Base-by-base conservation (phyloP, 805 yeast genomes). In the Kregervanrija pseudodelftensis region DNA sequence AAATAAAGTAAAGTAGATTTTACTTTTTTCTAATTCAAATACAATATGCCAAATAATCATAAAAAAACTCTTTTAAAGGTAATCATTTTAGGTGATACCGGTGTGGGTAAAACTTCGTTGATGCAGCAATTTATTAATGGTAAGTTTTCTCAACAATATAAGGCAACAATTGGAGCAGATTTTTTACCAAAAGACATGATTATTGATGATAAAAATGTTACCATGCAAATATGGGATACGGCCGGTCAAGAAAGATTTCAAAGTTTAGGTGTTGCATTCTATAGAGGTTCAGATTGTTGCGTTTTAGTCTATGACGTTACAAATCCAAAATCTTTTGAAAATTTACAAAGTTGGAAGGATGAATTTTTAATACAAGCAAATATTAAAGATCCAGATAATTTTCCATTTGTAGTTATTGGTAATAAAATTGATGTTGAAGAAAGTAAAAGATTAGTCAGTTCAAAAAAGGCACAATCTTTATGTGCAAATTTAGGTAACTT, bases 221-320 rank as follows among this genome's bases (percentile, higher is more conserved):
- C 87, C 16, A 73, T 84, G 74, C 91, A 85, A 67, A 84, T 93
- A 44, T 91, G 99, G 99, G 99, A 91, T 61, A 91, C 99, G 37
- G 98, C 98, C 8, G 99, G 99, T 33, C 99, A 91, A 70, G 99
- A 91, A 66, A 76, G 99, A 58, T 91, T 91, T 74, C 98, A 93
- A 67, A 83, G 95, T 47, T 72, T 91, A 49, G 98, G 98, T 12
- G 97, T 91, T 37, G 98, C 98, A 0, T 91, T 91, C 64, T 91
- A 93, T 65, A 74, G 99, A 57, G 98, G 98, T 33, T 96, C 98
- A 1, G 98, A 93, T 65, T 93, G 98, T 67, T 93, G 98, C 68
- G 96, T 91, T 9, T 73, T 91, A 48, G 95, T 93, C 54, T 91
- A 85, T 63, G 99, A 91, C 61, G 98, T 93, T 41, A 91, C 96